Evolutionary conservation across 257 asterid species (phyloP).

Genomic region (Solanum acaule): DNA sequence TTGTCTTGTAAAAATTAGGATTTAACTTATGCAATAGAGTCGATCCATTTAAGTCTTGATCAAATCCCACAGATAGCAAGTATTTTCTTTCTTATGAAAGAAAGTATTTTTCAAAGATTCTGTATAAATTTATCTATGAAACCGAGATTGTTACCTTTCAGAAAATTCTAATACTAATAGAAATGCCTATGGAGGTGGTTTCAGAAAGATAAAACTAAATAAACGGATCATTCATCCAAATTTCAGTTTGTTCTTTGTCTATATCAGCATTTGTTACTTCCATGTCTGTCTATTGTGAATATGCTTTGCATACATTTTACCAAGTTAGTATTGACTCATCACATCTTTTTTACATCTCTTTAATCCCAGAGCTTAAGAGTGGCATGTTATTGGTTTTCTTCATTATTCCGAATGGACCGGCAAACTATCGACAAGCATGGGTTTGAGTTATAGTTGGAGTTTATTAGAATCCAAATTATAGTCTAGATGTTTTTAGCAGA

Average conservation of each 20-base stretch:
- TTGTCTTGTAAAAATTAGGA: neutral
- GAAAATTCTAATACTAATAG: neutral
- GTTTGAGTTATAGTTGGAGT: neutral
- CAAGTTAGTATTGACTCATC: neutral
- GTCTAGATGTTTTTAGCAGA: neutral
- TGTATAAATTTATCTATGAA: neutral
- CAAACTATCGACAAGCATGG: neutral
- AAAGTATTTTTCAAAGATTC: neutral
- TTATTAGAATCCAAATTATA: neutral
- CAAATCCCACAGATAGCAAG: neutral
- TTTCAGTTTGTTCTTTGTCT: neutral
- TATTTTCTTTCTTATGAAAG: neutral
- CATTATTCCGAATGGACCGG: neutral
- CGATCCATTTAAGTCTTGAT: neutral
- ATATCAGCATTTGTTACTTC: neutral
- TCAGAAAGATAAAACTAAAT: neutral
- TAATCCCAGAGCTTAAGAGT: conserved; percentile 6
- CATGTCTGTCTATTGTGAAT: neutral
- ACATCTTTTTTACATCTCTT: neutral
- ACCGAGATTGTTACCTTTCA: neutral
- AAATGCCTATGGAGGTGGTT: neutral
- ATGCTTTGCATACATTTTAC: neutral
- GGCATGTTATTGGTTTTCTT: neutral
- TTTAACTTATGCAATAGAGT: neutral
- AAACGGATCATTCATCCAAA: neutral